phyloP scores from a whole-genome alignment of 2,329 filamentous ascomycete genomes.

The Cladobotryum mycophilum region DNA sequence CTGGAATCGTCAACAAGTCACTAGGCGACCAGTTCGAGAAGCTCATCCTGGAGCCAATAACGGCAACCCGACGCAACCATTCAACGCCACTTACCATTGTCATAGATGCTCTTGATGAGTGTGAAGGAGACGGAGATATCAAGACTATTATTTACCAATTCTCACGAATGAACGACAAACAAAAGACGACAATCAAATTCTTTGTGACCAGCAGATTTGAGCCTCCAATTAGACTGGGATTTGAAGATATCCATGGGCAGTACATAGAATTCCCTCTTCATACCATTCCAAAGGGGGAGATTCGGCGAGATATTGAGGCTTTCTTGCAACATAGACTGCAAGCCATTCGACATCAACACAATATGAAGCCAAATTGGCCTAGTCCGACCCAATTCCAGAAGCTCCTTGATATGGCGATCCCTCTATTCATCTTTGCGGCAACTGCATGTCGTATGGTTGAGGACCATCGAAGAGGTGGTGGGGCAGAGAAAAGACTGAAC shows the following conservation, averaged over 20 bases:
- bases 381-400: not conserved
- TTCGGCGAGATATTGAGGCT: constrained; percentile 24
- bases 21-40: constrained; percentile 12
- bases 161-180: not conserved
- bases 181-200: constrained; percentile 13
- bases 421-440: constrained; percentile 18
- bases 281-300: not conserved
- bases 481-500: constrained; percentile 15
- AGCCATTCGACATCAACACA: not conserved
- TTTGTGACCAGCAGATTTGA: constrained; percentile 32
- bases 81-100: constrained; percentile 20
- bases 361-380: not conserved
- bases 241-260: not conserved
- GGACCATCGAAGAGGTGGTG: constrained; percentile 4
- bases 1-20: not conserved
- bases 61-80: fast-evolving
- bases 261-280: no score
- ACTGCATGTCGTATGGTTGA: constrained; percentile 18
- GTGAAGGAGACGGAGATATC: constrained; percentile 22
- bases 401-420: constrained; percentile 12
- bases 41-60: constrained; percentile 7
- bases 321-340: not conserved
- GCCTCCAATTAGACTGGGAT: constrained; percentile 26
- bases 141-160: constrained; percentile 20
- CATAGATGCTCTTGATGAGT: constrained; percentile 28